Base-by-base conservation (phyloP, 306 rosid species). In the Lathyrus tuberosus region DNA sequence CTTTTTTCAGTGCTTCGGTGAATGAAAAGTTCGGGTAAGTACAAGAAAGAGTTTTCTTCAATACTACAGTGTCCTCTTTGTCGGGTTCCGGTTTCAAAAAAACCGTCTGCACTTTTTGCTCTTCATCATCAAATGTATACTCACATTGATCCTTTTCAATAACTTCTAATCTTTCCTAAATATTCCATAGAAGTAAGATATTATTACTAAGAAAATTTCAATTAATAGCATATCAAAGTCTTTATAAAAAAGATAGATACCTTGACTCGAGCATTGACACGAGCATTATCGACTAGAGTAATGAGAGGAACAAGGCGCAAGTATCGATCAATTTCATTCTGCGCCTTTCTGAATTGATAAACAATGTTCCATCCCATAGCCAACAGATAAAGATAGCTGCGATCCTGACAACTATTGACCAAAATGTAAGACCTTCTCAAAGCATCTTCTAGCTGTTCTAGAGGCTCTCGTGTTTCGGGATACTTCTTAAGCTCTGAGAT, bases 311-410 rank as follows among this genome's bases (percentile, higher is more conserved):
- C 96, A 65, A 95, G 95, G 30, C 80, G 83, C 73, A 95, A 76
- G 76, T 88, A 91, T 81, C 96, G 81, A 73, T 95, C 99, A 43
- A 95, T 95, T 80, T 95, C 99, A 78, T 64, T 86, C 82, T 95
- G 99, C 18, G 97, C 99, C 86, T 86, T 87, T 44, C 99, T 79
- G 86, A 95, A 95, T 62, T 95, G 99, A 60, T 95, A 95, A 35
- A 95, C 97, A 43, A 95, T 86, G 85, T 89, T 95, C 99, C 99
- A 95, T 0, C 99, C 99, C 99, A 95, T 95, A 62, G 99, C 99
- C 11, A 95, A 85, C 80, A 95, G 33, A 76, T 91, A 95, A 57
- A 95, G 92, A 71, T 87, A 95, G 81, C 99, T 91, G 16, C 96
- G 85, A 40, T 91, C 97, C 59, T 91, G 92, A 78, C 99, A 95